phyloP scores from a whole-genome alignment of 2,329 filamentous ascomycete species.

The Fusarium neocosmosporiellum region DNA sequence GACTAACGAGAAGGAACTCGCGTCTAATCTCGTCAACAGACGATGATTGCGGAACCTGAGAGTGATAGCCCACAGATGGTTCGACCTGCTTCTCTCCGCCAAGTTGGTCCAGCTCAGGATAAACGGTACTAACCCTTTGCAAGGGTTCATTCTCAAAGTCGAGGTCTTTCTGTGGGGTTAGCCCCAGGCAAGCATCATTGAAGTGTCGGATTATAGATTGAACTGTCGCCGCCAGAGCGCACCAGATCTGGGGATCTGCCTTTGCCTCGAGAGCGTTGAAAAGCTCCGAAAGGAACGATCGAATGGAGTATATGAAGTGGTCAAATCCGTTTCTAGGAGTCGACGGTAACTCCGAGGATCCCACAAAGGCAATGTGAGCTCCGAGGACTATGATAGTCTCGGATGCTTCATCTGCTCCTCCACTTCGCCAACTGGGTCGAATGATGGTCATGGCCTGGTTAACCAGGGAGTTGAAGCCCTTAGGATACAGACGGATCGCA shows the following conservation, averaged over 20 bases:
- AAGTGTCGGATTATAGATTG: slow-evolving; percentile 52
- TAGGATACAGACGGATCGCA: slow-evolving; percentile 50
- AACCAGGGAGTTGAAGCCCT: slow-evolving; percentile 51
- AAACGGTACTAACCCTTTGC: slow-evolving; percentile 40
- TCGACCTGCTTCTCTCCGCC: slow-evolving; percentile 14
- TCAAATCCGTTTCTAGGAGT: slow-evolving; percentile 44
- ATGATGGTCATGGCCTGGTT: slow-evolving; percentile 43
- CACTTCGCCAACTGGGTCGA: slow-evolving; percentile 36
- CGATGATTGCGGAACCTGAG: slow-evolving; percentile 6
- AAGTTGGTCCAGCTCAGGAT: slow-evolving; percentile 43
- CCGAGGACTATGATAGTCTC: slow-evolving; percentile 52
- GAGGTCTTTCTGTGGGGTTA: slow-evolving; percentile 35
- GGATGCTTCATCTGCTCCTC: slow-evolving; percentile 33
- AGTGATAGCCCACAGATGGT: background rate
- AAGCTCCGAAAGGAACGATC: slow-evolving; percentile 51
- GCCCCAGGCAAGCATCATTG: slow-evolving; percentile 53
- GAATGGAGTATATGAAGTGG: slow-evolving; percentile 55
- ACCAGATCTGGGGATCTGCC: slow-evolving; percentile 50
- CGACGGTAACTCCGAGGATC: slow-evolving; percentile 56
- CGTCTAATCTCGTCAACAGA: slow-evolving; percentile 45
- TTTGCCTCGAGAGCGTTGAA: slow-evolving; percentile 49
- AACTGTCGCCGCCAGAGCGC: slow-evolving; percentile 52
- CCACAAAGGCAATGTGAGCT: slow-evolving; percentile 60
- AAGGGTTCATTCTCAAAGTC: slow-evolving; percentile 35
- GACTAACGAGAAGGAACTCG: slow-evolving; percentile 54